phyloP scores from a whole-genome alignment of 192 early-diverging fungal genomes.

The Coemansia sp. region DNA sequence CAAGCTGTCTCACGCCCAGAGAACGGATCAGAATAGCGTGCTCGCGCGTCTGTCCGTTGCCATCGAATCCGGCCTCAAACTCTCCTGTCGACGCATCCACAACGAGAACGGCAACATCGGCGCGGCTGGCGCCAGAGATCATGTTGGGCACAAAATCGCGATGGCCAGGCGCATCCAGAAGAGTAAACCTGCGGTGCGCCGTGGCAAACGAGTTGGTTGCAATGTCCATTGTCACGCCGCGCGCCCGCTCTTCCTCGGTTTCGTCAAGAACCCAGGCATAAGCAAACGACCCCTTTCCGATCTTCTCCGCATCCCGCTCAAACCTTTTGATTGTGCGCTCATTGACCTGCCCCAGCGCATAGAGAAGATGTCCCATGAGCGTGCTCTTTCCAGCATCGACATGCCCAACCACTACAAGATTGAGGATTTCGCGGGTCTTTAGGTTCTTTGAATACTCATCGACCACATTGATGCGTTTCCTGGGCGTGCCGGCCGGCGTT shows the following conservation, averaged over 20 bases:
- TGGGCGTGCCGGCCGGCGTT: constrained; percentile 21
- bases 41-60: constrained; percentile 94
- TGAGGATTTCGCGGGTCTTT: constrained; percentile 66
- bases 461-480: constrained; percentile 35
- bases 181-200: constrained; percentile 68
- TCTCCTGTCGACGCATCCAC: constrained; percentile 85
- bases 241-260: constrained; percentile 83
- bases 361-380: constrained; percentile 93
- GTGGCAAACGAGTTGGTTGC: constrained; percentile 91
- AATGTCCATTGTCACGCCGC: constrained; percentile 97
- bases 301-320: constrained; percentile 86
- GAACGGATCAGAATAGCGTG: constrained; percentile 89
- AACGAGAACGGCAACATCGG: constrained; percentile 93
- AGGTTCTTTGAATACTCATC: constrained; percentile 43
- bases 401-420: constrained; percentile 91
- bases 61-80: constrained; percentile 95
- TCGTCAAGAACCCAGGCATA: constrained; percentile 98
- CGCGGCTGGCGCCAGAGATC: constrained; percentile 90
- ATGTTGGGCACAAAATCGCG: constrained; percentile 99
- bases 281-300: constrained; percentile 94
- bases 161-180: constrained; percentile 97
- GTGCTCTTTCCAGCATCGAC: constrained; percentile 98
- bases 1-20: constrained; percentile 88
- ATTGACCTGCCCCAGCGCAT: constrained; percentile 83
- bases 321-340: constrained; percentile 85